Evolutionary conservation across 805 yeast species (phyloP).

Genomic region (Cyberlindnera euphorbiiphila): DNA sequence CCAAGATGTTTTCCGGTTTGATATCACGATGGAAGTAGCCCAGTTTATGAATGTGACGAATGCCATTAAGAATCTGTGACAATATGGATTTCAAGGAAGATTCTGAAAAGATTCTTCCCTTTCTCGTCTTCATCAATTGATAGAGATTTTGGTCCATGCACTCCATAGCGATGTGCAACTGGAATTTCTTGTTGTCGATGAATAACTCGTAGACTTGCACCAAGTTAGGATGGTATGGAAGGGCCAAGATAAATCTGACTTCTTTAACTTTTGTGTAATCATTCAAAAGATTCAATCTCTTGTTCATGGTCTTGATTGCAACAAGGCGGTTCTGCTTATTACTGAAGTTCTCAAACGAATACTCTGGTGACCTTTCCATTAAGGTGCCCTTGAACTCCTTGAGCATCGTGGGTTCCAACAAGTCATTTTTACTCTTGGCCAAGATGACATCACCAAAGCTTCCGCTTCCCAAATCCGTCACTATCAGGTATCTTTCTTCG

Average conservation of each 20-base stretch:
- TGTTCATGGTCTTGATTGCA: conserved; percentile 80
- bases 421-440: conserved; percentile 44
- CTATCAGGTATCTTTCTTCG: conserved; percentile 41
- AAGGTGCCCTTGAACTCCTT: conserved; percentile 37
- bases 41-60: conserved; percentile 72
- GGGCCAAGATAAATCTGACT: conserved; percentile 57
- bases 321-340: conserved; percentile 43
- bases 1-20: conserved; percentile 88
- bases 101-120: conserved; percentile 48
- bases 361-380: conserved; percentile 36
- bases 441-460: conserved; percentile 70
- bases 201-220: conserved; percentile 78
- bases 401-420: conserved; percentile 19
- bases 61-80: conserved; percentile 69
- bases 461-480: conserved; percentile 64
- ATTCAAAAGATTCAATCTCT: conserved; percentile 45
- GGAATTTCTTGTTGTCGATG: conserved; percentile 55
- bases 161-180: conserved; percentile 84
- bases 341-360: conserved; percentile 29
- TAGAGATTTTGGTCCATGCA: conserved; percentile 77
- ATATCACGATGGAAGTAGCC: conserved; percentile 83
- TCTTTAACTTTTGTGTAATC: conserved; percentile 62
- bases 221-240: conserved; percentile 68
- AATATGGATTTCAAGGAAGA: conserved; percentile 61
- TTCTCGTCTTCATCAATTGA: conserved; percentile 68